A percentile compares a stretch with the other conserved stretches of the same genome.
These are phyloP conservation scores for Kuraishia hungarica DNA, from an alignment of 805 yeast species.

Conservation along the genomic window DNA sequence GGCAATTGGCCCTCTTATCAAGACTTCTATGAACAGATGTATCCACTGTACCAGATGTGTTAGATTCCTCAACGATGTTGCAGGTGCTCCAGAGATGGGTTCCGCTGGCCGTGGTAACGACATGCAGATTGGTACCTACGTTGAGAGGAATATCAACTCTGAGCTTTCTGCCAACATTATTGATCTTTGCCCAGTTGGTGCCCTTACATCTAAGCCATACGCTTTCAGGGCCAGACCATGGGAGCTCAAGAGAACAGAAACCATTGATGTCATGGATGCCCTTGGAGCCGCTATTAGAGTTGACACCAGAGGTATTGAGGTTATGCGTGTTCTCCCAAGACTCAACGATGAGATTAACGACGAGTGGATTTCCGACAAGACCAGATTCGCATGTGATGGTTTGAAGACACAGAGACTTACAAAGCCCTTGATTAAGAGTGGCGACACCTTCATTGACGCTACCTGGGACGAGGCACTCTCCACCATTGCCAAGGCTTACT, in stretches of 20 bases:
- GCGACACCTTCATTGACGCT: constrained; percentile 60
- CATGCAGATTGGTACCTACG: constrained; percentile 84
- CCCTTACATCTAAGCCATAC: constrained; percentile 82
- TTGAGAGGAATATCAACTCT: constrained; percentile 75
- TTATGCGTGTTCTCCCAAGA: constrained; percentile 81
- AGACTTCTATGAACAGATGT: constrained; percentile 88
- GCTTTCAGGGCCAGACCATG: constrained; percentile 92
- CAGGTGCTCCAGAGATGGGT: constrained; percentile 90
- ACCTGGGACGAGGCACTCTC: constrained; percentile 85
- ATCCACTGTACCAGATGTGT: constrained; percentile 91
- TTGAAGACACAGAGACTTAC: constrained; percentile 81
- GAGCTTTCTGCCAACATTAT: constrained; percentile 83
- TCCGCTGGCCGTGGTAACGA: constrained; percentile 88
- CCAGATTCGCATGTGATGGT: constrained; percentile 81
- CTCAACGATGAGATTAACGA: constrained; percentile 81
- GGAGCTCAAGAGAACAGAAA: constrained; percentile 86
- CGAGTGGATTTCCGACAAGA: constrained; percentile 87
- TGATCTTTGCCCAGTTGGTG: constrained; percentile 90
- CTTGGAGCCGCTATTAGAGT: constrained; percentile 78
- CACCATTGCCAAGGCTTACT: constrained; percentile 55
- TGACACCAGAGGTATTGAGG: constrained; percentile 81
- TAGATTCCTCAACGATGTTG: constrained; percentile 82
- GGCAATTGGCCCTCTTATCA: constrained; percentile 82
- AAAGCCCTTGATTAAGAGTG: constrained; percentile 65
- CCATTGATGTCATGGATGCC: constrained; percentile 78